Percentiles rank a stretch among this genome's conserved stretches.
Evolutionary conservation across 1,139 yeast genomes (phyloP).

Genomic region (Suhomyces atakaporum): DNA sequence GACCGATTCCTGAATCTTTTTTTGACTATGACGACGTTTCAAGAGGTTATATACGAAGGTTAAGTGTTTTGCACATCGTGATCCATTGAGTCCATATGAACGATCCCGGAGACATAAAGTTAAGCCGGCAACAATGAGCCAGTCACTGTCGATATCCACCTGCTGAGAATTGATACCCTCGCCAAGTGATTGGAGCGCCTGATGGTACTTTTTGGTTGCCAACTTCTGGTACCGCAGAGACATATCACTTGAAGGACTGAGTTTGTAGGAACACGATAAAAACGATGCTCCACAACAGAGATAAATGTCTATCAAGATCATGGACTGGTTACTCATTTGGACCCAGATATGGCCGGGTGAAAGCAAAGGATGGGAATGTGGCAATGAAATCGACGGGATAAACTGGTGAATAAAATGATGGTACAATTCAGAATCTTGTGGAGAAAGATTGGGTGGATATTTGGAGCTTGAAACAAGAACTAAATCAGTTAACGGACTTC

Average conservation of each 20-base stretch:
- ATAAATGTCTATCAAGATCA: slow-evolving; percentile 33
- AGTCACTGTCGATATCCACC: slow-evolving; percentile 22
- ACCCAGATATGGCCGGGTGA: slow-evolving; percentile 32
- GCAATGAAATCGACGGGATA: slow-evolving; percentile 42
- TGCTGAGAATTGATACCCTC: slow-evolving; percentile 9
- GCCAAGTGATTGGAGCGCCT: slow-evolving; percentile 19
- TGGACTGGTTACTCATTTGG: slow-evolving; percentile 27
- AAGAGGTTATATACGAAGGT: slow-evolving; percentile 19
- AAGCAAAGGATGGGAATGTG: slow-evolving; percentile 40
- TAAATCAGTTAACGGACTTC: slow-evolving; percentile 4
- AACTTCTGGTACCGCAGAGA: slow-evolving; percentile 13
- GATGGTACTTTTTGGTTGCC: slow-evolving; percentile 25
- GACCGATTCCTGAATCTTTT: no score
- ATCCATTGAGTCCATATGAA: slow-evolving; percentile 27
- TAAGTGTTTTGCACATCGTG: slow-evolving; percentile 29
- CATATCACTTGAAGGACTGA: slow-evolving; percentile 4
- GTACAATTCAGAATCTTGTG: slow-evolving; percentile 20
- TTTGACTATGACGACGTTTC: slow-evolving; percentile 13
- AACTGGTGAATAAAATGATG: slow-evolving; percentile 36
- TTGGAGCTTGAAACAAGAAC: slow-evolving; percentile 11
- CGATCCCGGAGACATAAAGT: slow-evolving; percentile 36
- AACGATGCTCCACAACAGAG: slow-evolving; percentile 41
- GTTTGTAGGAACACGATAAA: slow-evolving; percentile 22
- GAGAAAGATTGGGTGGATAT: slow-evolving; percentile 14
- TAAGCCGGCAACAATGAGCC: slow-evolving; percentile 40